Base-by-base conservation (phyloP, 1,284 basidiomycete genomes). In the Microstroma glucosiphilum region DNA sequence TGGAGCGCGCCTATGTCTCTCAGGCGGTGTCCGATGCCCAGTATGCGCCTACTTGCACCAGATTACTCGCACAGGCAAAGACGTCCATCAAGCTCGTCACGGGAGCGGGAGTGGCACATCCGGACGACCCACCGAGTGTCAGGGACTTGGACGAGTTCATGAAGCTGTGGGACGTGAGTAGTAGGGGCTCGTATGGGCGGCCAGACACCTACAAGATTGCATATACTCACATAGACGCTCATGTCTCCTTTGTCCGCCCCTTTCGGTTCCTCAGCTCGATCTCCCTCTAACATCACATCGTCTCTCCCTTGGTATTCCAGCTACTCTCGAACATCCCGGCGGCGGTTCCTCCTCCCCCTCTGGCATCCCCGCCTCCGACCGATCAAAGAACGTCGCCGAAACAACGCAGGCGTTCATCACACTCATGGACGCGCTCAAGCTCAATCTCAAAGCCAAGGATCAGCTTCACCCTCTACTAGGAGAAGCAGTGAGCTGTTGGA, bases 361-460 rank as follows among this genome's bases (percentile, higher is more conserved):
- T 4, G 51, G 51, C 21, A 81, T 81, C 8, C 79, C 91, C 82
- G 66, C 69, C 0, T 88, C 88, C 4, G 92, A 96, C 80, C 90
- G 90, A 0, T 90, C 90, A 37, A 94, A 96, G 80, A 92, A 90
- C 88, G 92, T 98, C n/a, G 94, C 94, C 4, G 92, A 97, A 80
- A 96, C 93, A 3, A 98, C 96, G 0, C 91, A 96, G 82, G 80
- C 60, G 76, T 98, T 97, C 72, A 98, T 98, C 73, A 97, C 94
- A 0, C 93, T 98, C 70, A 96, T 97, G 91, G 94, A 98, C 74
- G 94, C 93, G 0, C 84, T 97, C 56, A 94, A 94, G 78, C 84
- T 97, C 63, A 88, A 89, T 48, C 82, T 97, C 75, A 85, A 91
- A 40, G 93, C 96, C 2, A 98, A 98, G 79, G 96, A 98, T 78